Base-by-base conservation (phyloP, 2,329 filamentous ascomycete genomes). In the Endoconidiophora laricicola region DNA sequence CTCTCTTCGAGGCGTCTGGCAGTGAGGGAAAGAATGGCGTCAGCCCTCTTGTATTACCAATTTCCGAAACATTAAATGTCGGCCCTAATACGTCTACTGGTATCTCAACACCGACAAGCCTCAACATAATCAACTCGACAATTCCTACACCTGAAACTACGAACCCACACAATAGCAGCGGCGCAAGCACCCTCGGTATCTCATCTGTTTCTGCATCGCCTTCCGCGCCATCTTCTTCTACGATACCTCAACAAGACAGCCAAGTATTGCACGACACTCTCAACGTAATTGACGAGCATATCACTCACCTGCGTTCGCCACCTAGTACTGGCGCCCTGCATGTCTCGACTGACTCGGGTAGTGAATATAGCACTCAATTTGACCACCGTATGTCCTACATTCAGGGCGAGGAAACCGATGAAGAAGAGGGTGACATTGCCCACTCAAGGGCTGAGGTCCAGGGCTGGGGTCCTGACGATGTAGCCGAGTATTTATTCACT, bases 281-380 rank as follows among this genome's bases (percentile, higher is more conserved):
- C 47, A 94, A 87, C 60, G 90, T 96, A 52, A 96, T 96, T 59
- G 83, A 96, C 62, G 90, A 96, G 65, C 90, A 95, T 61, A 94
- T 96, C 58, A 94, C 86, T 40, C 84, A 94, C 62, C 76, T 96
- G 55, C 69, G 74, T 54, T 74, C 73, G 16, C 67, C 73, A 5
- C 67, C 70, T 4, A 69, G 65, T 54, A 73, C 68, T 54, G 73
- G 76, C 23, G 64, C 62, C 33, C 58, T 54, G 29, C 54, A 53
- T 62, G 65, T 66, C 47, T 65, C 71, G 41, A 86, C 79, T 55
- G 86, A 93, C 62, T 93, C 87, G 2, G 83, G 81, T 46, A 94
- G 86, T 66, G 86, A 94, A 62, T 94, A 94, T 64, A 94, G 87
- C 65, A 84, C 78, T 54, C 79, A 85, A 50, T 61, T 84, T 38